A percentile compares a stretch with the other conserved stretches of the same genome.
Evolutionary conservation across 2,329 filamentous ascomycete species (phyloP).

Genomic region (Nigrospora oryzae): DNA sequence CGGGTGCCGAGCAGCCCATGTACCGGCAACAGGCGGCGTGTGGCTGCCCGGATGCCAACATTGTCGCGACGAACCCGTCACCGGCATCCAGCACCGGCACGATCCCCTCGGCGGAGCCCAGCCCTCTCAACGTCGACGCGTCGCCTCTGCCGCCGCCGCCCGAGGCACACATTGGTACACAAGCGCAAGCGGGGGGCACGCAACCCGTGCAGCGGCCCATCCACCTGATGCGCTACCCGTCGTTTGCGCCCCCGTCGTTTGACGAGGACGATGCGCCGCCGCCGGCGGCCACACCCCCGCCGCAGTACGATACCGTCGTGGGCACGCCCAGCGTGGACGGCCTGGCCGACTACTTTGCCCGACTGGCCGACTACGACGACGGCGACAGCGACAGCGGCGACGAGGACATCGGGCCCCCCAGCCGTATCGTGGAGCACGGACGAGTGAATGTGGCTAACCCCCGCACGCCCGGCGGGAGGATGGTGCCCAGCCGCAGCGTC

Average conservation of each 20-base stretch:
- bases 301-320: constrained; percentile 73
- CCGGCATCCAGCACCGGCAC: constrained; percentile 54
- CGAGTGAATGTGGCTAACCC: constrained; percentile 51
- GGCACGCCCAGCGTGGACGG: constrained; percentile 59
- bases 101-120: constrained; percentile 29
- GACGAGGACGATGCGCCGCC: constrained; percentile 73
- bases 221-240: constrained; percentile 73
- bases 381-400: constrained; percentile 25
- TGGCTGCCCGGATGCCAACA: constrained; percentile 43
- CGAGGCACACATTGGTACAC: constrained; percentile 42
- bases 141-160: constrained; percentile 38
- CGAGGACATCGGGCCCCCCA: constrained; percentile 15
- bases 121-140: constrained; percentile 12
- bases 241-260: constrained; percentile 82
- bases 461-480: constrained; percentile 41
- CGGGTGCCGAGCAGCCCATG: constrained; percentile 41
- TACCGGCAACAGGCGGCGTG: constrained; percentile 39
- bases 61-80: constrained; percentile 49
- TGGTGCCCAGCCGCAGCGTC: constrained; percentile 47
- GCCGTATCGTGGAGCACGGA: constrained; percentile 40
- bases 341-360: constrained; percentile 79
- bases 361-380: constrained; percentile 64
- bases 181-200: constrained; percentile 12
- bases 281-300: constrained; percentile 64
- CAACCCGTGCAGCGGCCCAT: constrained; percentile 48